Conservation (phyloP, 192 early-diverging fungal genomes). For the Coemansia asiatica region DNA sequence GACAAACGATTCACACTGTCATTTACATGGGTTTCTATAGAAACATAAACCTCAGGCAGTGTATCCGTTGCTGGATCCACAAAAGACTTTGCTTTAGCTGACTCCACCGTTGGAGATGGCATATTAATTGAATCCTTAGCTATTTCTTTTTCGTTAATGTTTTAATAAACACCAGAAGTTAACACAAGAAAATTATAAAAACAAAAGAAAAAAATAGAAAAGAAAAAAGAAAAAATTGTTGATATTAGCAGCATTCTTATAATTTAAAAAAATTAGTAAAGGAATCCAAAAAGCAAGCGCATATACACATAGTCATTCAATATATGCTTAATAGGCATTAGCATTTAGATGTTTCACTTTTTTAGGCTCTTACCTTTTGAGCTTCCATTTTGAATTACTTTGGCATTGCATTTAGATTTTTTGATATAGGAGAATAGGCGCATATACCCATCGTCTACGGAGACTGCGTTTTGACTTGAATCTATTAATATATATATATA, state of each 20-base stretch:
- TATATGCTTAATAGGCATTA: neutral
- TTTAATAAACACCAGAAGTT: no score
- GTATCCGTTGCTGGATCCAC: no score
- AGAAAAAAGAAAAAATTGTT: neutral
- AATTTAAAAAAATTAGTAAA: no score
- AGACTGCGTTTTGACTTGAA: neutral
- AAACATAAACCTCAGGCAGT: no score
- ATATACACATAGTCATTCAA: no score
- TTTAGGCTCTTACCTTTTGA: slow-evolving; percentile 14
- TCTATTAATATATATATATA: slow-evolving; percentile 3
- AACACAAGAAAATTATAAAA: no score
- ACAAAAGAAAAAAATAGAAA: neutral
- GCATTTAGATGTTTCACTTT: neutral
- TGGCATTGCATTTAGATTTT: slow-evolving; percentile 5
- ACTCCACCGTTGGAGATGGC: neutral
- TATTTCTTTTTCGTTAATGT: no score
- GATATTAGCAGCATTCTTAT: neutral
- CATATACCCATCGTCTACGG: slow-evolving; percentile 14
- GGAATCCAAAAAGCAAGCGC: no score
- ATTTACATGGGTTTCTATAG: neutral
- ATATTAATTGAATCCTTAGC: neutral
- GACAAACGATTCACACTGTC: neutral
- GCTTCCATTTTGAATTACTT: neutral
- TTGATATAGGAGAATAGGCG: slow-evolving; percentile 31
- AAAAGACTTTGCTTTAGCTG: no score